Conservation (phyloP, 2,329 filamentous ascomycete genomes). For the Thermothelomyces thermophilus region DNA sequence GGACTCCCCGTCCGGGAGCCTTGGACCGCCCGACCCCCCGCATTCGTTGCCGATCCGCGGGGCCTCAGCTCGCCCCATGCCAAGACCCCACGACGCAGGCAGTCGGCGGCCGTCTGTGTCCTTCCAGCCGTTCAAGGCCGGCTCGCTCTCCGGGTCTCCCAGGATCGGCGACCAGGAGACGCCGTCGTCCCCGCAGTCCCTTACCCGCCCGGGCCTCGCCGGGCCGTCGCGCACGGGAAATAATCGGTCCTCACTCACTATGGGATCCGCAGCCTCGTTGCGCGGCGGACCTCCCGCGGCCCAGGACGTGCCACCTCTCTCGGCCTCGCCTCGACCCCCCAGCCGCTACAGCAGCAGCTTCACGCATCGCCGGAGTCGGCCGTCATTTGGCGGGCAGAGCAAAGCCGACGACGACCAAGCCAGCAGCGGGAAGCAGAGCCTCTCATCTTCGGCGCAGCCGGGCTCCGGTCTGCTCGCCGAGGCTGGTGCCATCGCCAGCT, state of each 20-base stretch:
- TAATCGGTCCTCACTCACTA: constrained; percentile 66
- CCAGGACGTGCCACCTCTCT: constrained; percentile 60
- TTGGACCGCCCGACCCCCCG: constrained; percentile 38
- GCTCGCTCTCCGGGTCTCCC: constrained; percentile 86
- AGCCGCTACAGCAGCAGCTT: constrained; percentile 92
- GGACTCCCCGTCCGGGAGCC: constrained; percentile 42
- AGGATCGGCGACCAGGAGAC: constrained; percentile 44
- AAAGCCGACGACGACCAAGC: constrained; percentile 65
- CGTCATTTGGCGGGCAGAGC: constrained; percentile 68
- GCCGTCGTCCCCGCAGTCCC: constrained; percentile 50
- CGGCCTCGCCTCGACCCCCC: constrained; percentile 75
- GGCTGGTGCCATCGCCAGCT: constrained; percentile 54
- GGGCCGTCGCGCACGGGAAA: constrained; percentile 56
- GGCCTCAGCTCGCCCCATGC: constrained; percentile 29
- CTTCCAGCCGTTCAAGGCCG: constrained; percentile 94
- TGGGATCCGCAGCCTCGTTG: constrained; percentile 67
- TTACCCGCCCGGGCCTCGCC: constrained; percentile 41
- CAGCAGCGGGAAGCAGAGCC: constrained; percentile 74
- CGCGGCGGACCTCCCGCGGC: constrained; percentile 59
- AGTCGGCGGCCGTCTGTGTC: constrained; percentile 74
- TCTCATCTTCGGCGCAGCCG: constrained; percentile 65
- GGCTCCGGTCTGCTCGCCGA: constrained; percentile 75
- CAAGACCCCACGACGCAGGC: constrained; percentile 45
- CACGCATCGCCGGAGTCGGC: constrained; percentile 70
- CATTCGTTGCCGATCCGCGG: constrained; percentile 48